Conservation (phyloP, 164 flowering plant species). For the Vitis rotundifolia region DNA sequence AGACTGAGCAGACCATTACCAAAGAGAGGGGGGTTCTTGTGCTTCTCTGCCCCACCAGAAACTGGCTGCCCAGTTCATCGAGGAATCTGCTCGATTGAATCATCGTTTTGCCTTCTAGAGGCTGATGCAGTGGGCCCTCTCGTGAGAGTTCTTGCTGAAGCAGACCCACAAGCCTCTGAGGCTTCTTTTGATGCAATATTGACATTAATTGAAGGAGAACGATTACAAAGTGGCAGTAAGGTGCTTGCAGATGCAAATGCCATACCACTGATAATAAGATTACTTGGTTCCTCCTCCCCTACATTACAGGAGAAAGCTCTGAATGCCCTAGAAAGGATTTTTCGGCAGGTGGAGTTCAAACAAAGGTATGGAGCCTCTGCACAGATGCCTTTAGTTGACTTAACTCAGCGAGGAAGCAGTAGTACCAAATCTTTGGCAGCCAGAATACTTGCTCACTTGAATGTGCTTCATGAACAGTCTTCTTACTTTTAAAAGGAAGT, state of each 20-base stretch:
- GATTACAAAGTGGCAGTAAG: conserved; percentile 57
- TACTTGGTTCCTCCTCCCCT: conserved; percentile 41
- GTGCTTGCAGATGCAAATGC: conserved; percentile 55
- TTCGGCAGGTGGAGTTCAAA: conserved; percentile 51
- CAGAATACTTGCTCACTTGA: conserved; percentile 57
- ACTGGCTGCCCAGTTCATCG: conserved; percentile 50
- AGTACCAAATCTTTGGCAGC: conserved; percentile 56
- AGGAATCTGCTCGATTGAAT: conserved; percentile 53
- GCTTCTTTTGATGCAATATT: conserved; percentile 58
- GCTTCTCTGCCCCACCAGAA: conserved; percentile 50
- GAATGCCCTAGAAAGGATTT: conserved; percentile 52
- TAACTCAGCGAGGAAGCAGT: conserved; percentile 59
- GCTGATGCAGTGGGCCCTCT: conserved; percentile 63
- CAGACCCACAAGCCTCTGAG: conserved; percentile 42
- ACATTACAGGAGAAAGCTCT: conserved; percentile 60
- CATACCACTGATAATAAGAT: conserved; percentile 45
- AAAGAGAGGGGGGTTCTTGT: conserved; percentile 44
- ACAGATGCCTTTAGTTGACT: conserved; percentile 58
- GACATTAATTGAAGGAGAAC: conserved; percentile 56
- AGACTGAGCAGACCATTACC: conserved; percentile 35
- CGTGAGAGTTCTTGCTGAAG: conserved; percentile 46
- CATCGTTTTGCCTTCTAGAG: conserved; percentile 68
- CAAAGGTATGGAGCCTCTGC: conserved; percentile 50
- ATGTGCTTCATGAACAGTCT: conserved; percentile 66
- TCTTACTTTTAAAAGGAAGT: conserved; percentile 44